Conservation (phyloP, 495 filamentous ascomycete species). For the Hypoxylon fuscum region DNA sequence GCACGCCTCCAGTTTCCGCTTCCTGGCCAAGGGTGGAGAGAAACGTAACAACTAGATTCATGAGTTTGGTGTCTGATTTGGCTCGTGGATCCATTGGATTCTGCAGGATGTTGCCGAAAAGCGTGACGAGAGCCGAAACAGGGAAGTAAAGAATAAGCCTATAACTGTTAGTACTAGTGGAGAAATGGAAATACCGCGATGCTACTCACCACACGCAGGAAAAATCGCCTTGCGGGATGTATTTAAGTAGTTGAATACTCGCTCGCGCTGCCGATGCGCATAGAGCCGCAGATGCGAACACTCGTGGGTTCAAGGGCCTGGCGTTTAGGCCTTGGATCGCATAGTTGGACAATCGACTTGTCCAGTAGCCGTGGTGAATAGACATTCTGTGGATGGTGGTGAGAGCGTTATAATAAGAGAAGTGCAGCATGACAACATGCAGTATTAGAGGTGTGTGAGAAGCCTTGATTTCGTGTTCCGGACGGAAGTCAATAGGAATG, state of each 20-base stretch:
- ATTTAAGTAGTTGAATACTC: constrained; percentile 92
- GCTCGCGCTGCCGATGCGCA: constrained; percentile 92
- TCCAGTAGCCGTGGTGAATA: constrained; percentile 98
- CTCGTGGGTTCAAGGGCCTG: constrained; percentile 86
- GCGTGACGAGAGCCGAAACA: constrained; percentile 91
- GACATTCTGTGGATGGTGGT: constrained; percentile 99
- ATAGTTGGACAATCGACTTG: constrained; percentile 91
- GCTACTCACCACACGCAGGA: constrained; percentile 91
- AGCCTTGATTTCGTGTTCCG: constrained; percentile 93
- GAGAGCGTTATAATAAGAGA: constrained; percentile 96
- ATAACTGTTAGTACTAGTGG: constrained; percentile 32
- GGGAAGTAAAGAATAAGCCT: constrained; percentile 98
- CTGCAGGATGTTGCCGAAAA: constrained; percentile 97
- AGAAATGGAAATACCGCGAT: background rate
- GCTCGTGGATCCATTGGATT: constrained; percentile 92
- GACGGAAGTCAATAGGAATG: constrained; percentile 92
- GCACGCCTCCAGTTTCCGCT: constrained; percentile 84
- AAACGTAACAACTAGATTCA: constrained; percentile 93
- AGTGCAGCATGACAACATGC: constrained; percentile 92
- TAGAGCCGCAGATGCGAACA: constrained; percentile 91
- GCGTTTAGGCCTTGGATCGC: constrained; percentile 94
- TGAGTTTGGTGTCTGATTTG: constrained; percentile 85
- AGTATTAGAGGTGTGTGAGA: constrained; percentile 89
- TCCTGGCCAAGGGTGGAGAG: constrained; percentile 75
- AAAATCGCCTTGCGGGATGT: constrained; percentile 94